Evolutionary conservation across 1,284 basidiomycete genomes (phyloP).

Genomic region (Malassezia dermatis): DNA sequence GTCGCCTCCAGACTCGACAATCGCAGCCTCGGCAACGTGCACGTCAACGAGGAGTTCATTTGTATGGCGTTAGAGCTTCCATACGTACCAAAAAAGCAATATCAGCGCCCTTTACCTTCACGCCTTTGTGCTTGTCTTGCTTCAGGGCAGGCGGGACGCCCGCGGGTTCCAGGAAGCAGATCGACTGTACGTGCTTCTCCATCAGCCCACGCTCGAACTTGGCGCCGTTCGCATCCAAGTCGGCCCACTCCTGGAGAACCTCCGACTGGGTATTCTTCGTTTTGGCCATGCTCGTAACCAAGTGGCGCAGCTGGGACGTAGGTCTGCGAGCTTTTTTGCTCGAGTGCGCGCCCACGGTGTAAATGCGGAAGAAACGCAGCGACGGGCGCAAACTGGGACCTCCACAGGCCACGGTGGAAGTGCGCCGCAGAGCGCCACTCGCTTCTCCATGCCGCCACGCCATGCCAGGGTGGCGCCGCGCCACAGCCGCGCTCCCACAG

Average conservation of each 20-base stretch:
- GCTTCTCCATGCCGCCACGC: background rate
- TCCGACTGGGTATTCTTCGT: constrained; percentile 12
- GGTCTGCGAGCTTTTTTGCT: background rate
- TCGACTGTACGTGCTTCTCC: constrained; percentile 31
- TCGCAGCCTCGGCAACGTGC: constrained; percentile 22
- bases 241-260: constrained; percentile 44
- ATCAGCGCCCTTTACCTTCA: constrained; percentile 36
- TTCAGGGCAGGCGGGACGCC: constrained; percentile 20
- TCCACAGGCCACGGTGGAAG: constrained; percentile 10
- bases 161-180: constrained; percentile 33
- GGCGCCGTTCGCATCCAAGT: constrained; percentile 35
- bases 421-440: background rate
- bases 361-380: background rate
- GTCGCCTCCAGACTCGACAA: constrained; percentile 26
- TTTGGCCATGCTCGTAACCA: background rate
- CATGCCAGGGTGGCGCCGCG: constrained; percentile 8
- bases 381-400: background rate
- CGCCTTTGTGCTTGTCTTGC: constrained; percentile 21
- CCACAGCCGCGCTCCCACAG: background rate
- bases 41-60: constrained; percentile 23
- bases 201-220: constrained; percentile 39
- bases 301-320: background rate
- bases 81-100: constrained; percentile 31
- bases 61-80: constrained; percentile 5
- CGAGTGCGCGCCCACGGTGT: background rate